Evolutionary conservation across 441 rosid species (phyloP).

Genomic region (Lagerstroemia fauriei): DNA sequence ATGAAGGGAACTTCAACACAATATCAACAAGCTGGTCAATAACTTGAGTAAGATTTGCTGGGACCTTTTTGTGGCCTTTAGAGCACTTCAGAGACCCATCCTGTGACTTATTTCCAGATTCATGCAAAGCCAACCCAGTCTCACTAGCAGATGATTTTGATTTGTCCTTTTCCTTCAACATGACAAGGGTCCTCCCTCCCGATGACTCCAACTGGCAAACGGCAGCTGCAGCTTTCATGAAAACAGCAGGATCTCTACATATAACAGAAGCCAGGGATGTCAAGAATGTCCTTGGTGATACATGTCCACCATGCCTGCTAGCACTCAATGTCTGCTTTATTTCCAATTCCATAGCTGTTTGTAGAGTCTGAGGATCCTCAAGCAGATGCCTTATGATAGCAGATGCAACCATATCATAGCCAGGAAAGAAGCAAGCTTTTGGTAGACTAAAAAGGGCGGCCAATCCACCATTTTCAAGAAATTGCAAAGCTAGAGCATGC

Average conservation of each 20-base stretch:
- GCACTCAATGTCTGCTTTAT: conserved; percentile 79
- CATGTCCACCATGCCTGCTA: conserved; percentile 71
- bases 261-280: conserved; percentile 89
- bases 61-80: conserved; percentile 78
- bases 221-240: conserved; percentile 80
- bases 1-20: conserved; percentile 66
- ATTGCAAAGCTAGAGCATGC: conserved; percentile 72
- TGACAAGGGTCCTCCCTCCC: conserved; percentile 79
- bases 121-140: conserved; percentile 54
- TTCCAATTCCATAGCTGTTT: conserved; percentile 95
- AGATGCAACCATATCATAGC: conserved; percentile 87
- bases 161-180: conserved; percentile 78
- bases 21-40: conserved; percentile 96
- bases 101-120: conserved; percentile 69
- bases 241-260: conserved; percentile 83
- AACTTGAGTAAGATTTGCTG: conserved; percentile 78
- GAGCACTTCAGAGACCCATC: conserved; percentile 78
- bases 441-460: conserved; percentile 79
- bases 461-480: conserved; percentile 87
- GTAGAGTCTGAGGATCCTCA: conserved; percentile 96
- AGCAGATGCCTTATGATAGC: conserved; percentile 84
- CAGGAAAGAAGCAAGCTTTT: conserved; percentile 80
- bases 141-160: conserved; percentile 60
- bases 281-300: conserved; percentile 65
- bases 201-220: conserved; percentile 90